Evolutionary conservation across 2,329 filamentous ascomycete species (phyloP).

Genomic region (Gliomastix tumulicola): DNA sequence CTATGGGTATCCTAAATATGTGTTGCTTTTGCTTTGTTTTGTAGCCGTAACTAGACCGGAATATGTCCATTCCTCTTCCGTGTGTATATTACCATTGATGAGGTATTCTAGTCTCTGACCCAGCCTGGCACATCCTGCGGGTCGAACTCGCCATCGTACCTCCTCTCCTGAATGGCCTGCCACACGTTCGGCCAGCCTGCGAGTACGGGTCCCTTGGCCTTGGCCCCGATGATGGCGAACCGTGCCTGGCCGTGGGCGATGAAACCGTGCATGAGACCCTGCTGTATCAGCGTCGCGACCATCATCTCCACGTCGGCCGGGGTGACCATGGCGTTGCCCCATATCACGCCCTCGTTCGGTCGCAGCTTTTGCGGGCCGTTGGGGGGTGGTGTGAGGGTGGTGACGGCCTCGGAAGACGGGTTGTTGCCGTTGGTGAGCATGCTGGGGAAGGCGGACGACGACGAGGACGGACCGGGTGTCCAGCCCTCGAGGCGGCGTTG

Average conservation of each 20-base stretch:
- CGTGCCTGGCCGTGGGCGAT: constrained; percentile 69
- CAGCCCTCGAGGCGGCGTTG: constrained; percentile 59
- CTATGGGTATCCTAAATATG: too few relatives aligned
- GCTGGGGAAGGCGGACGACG: too few relatives aligned
- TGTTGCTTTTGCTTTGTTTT: too few relatives aligned
- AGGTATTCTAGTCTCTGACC: too few relatives aligned
- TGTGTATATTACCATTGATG: too few relatives aligned
- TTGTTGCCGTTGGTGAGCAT: constrained; percentile 31
- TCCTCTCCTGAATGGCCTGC: constrained; percentile 57
- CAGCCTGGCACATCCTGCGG: constrained; percentile 69
- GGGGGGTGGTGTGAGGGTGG: constrained; percentile 39
- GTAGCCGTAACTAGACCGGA: too few relatives aligned
- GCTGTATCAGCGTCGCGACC: constrained; percentile 68
- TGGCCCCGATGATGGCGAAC: constrained; percentile 77
- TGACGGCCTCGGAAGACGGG: constrained; percentile 40
- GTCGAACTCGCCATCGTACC: constrained; percentile 49
- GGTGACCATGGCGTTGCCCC: constrained; percentile 54
- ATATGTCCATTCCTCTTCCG: too few relatives aligned
- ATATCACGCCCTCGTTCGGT: constrained; percentile 54
- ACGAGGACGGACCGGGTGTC: constrained; percentile 24
- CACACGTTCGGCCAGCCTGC: constrained; percentile 74
- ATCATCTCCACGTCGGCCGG: constrained; percentile 68
- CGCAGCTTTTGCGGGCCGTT: constrained; percentile 38
- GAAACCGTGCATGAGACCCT: constrained; percentile 78
- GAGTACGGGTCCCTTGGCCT: constrained; percentile 53